Percentiles rank a stretch among this genome's conserved stretches.
Conservation (phyloP, 2,329 filamentous ascomycete genomes). For the Zelopaecilomyces penicillatus region DNA sequence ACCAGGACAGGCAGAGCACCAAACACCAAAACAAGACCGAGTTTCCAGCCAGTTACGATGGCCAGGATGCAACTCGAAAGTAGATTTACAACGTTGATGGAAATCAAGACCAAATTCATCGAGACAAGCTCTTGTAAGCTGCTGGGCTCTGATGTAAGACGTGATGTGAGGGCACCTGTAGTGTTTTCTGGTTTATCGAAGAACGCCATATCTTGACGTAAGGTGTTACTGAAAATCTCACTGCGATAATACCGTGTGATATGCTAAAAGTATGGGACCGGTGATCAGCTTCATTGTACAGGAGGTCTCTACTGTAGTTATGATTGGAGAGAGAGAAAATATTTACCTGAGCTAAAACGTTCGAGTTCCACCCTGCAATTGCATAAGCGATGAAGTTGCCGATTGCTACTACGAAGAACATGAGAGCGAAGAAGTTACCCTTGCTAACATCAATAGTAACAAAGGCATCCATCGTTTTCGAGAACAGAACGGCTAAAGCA, state of each 20-base stretch:
- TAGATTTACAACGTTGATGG: conserved; percentile 38
- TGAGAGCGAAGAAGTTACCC: conserved; percentile 45
- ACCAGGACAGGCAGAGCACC: conserved; percentile 38
- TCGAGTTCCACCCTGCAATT: conserved; percentile 27
- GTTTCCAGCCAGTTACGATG: conserved; percentile 40
- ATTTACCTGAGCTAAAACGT: conserved; percentile 27
- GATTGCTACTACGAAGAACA: conserved; percentile 47
- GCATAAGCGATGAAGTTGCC: conserved; percentile 37
- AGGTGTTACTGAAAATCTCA: conserved; percentile 40
- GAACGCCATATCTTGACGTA: conserved; percentile 46
- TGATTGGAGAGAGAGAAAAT: background rate
- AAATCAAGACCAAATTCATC: conserved; percentile 38
- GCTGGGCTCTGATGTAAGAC: conserved; percentile 31
- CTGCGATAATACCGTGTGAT: conserved; percentile 27
- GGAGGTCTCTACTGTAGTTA: no score
- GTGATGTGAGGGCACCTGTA: conserved; percentile 30
- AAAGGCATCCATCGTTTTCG: conserved; percentile 31
- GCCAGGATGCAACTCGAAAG: conserved; percentile 37
- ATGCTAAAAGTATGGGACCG: conserved; percentile 10
- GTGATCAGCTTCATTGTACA: no score
- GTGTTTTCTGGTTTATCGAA: conserved; percentile 31
- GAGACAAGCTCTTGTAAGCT: conserved; percentile 43
- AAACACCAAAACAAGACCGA: conserved; percentile 39
- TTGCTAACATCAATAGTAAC: conserved; percentile 20
- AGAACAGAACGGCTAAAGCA: conserved; percentile 31